These are phyloP conservation scores for Moelleriella libera DNA, from an alignment of 2,329 filamentous ascomycete genomes.

Conservation along the genomic window DNA sequence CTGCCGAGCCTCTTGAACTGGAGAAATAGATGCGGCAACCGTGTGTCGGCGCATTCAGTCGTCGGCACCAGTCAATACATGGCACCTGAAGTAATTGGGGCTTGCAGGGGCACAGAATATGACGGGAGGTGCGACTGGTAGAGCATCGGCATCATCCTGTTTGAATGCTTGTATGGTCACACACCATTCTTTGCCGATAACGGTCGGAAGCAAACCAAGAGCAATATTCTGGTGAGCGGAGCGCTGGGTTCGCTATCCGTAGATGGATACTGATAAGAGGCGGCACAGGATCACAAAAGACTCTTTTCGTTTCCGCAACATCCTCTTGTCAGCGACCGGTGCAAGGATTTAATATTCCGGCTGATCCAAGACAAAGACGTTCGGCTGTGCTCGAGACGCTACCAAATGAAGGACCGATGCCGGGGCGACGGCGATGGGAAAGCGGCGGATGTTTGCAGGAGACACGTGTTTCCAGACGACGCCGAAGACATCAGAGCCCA, in stretches of 20 bases:
- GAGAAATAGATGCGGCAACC: constrained; percentile 55
- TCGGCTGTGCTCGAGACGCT: constrained; percentile 64
- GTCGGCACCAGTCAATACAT: constrained; percentile 97
- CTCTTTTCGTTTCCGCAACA: constrained; percentile 58
- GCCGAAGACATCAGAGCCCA: constrained; percentile 83
- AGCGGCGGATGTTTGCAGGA: constrained; percentile 15
- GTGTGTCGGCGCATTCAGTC: constrained; percentile 66
- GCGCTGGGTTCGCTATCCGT: neutral
- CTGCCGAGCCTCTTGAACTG: constrained; percentile 43
- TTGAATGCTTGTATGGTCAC: constrained; percentile 84
- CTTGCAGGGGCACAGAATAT: constrained; percentile 33
- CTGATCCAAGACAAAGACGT: constrained; percentile 61
- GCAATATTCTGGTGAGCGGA: constrained; percentile 59
- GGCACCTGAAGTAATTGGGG: constrained; percentile 83
- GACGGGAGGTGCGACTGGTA: constrained; percentile 94
- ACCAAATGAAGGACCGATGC: constrained; percentile 48
- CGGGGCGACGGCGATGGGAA: constrained; percentile 8
- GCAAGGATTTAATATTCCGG: constrained; percentile 61
- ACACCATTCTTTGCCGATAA: constrained; percentile 81
- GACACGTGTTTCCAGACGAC: constrained; percentile 70
- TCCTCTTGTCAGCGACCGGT: constrained; percentile 51
- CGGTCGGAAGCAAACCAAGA: constrained; percentile 66
- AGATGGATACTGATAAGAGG: neutral
- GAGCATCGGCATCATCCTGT: constrained; percentile 90
- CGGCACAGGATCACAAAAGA: constrained; percentile 48